Percentiles rank a stretch among this genome's conserved stretches.
Conservation (phyloP, 179 eudicot species). For the Spinacia oleracea region DNA sequence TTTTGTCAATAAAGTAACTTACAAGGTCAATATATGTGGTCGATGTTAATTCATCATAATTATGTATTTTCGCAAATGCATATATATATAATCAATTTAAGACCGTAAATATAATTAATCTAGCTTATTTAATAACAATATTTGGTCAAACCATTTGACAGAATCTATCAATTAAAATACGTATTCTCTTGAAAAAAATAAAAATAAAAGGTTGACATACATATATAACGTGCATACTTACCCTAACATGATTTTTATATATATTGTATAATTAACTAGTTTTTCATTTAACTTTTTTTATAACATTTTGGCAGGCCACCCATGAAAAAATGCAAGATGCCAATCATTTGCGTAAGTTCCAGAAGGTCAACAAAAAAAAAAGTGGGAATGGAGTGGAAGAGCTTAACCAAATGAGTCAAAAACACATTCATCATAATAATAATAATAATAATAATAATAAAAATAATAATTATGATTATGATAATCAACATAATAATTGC, state of each 20-base stretch:
- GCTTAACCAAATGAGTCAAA: not conserved
- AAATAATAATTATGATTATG: not conserved
- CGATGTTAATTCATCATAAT: no score
- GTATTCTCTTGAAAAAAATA: no score
- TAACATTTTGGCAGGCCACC: conserved; percentile 17
- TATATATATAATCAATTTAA: no score
- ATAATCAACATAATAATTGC: conserved; percentile 10
- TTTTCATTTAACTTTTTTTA: not conserved
- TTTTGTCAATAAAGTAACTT: no score
- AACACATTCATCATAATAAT: not conserved
- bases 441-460: not conserved
- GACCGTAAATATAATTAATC: no score
- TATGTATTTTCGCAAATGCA: no score
- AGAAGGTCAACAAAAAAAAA: conserved; percentile 1
- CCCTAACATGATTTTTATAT: not conserved
- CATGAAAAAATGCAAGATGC: conserved; percentile 4
- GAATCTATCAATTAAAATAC: no score
- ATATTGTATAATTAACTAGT: no score
- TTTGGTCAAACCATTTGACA: no score
- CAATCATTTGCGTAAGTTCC: not conserved
- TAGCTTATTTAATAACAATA: no score
- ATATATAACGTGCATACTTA: not conserved
- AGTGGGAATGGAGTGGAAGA: conserved; percentile 19
- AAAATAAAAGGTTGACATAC: no score
- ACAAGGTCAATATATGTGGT: no score